Evolutionary conservation across 2,329 filamentous ascomycete species (phyloP).

Genomic region (Calonectria multiphialidica): DNA sequence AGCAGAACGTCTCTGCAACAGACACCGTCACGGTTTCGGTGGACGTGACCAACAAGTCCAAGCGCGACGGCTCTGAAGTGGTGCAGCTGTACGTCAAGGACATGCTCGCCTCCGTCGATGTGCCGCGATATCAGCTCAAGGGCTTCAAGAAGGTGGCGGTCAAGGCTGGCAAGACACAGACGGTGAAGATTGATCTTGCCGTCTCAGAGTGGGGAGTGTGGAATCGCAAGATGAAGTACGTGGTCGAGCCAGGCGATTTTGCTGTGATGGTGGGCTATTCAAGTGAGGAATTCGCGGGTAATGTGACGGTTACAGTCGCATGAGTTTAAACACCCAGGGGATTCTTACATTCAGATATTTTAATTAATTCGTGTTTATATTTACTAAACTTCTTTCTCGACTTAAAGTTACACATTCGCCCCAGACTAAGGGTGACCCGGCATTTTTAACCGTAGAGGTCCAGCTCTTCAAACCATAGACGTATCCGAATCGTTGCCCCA

Average conservation of each 20-base stretch:
- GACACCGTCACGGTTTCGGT: constrained; percentile 71
- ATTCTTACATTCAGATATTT: neutral
- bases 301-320: constrained; percentile 66
- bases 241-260: constrained; percentile 80
- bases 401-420: neutral
- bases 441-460: too few species aligned
- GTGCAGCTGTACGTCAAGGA: constrained; percentile 78
- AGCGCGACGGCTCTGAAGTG: constrained; percentile 72
- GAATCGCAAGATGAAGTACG: constrained; percentile 75
- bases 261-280: constrained; percentile 71
- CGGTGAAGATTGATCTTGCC: constrained; percentile 61
- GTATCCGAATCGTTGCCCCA: too few species aligned
- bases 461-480: too few species aligned
- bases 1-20: constrained; percentile 56
- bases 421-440: too few species aligned
- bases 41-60: constrained; percentile 70
- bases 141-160: constrained; percentile 76
- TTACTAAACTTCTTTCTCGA: neutral
- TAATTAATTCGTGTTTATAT: neutral
- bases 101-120: constrained; percentile 70
- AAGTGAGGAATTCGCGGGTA: constrained; percentile 67
- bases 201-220: constrained; percentile 71
- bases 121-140: constrained; percentile 74
- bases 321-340: neutral
- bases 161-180: constrained; percentile 69